Percentiles rank a stretch among this genome's conserved stretches.
phyloP scores from a whole-genome alignment of 495 filamentous ascomycete genomes.

The Patellaria atrata region DNA sequence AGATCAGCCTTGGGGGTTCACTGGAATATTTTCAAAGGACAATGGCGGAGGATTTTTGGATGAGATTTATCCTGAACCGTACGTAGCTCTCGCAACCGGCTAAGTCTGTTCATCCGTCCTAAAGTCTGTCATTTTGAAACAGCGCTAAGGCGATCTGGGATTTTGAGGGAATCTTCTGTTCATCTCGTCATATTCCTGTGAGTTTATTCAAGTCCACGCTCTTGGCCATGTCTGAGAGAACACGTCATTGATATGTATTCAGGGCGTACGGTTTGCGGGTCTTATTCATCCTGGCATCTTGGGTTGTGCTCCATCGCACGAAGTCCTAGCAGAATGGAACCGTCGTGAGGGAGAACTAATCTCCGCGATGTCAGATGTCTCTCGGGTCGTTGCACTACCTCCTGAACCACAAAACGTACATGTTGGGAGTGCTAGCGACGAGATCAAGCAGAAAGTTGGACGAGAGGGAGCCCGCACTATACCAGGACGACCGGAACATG shows the following conservation, averaged over 20 bases:
- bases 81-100: neutral
- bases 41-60: constrained; percentile 92
- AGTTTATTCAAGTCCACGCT: constrained; percentile 27
- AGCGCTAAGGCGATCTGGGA: constrained; percentile 97
- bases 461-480: constrained; percentile 82
- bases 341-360: constrained; percentile 68
- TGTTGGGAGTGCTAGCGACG: constrained; percentile 48
- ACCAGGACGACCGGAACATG: constrained; percentile 57
- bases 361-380: constrained; percentile 43
- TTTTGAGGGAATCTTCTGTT: constrained; percentile 90
- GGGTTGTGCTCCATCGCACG: constrained; percentile 69
- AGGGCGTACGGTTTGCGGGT: constrained; percentile 22
- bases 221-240: neutral
- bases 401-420: constrained; percentile 59
- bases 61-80: constrained; percentile 62
- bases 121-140: constrained; percentile 2
- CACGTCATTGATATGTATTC: no score
- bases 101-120: neutral
- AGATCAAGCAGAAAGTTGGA: constrained; percentile 58
- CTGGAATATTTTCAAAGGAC: constrained; percentile 63
- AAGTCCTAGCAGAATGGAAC: constrained; percentile 64
- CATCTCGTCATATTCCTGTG: constrained; percentile 80
- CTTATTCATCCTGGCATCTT: constrained; percentile 91
- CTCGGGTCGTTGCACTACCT: constrained; percentile 67
- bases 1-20: constrained; percentile 84